Percentiles rank a stretch among this genome's conserved stretches.
phyloP scores from a whole-genome alignment of 177 flowering plant species.

The Vitis hybrid region DNA sequence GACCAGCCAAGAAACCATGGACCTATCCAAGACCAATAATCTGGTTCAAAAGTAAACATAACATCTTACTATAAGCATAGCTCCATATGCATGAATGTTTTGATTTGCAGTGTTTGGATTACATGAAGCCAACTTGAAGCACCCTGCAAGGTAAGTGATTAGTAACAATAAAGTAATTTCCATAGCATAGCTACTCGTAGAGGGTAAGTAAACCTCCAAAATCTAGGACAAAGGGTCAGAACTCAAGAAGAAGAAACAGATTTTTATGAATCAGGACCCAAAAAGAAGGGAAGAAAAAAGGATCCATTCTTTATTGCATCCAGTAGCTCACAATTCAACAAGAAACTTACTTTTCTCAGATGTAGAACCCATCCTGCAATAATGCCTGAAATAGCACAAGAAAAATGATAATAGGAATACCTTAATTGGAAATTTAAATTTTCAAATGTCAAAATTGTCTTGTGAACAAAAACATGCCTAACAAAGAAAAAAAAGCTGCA shows the following conservation, averaged over 20 bases:
- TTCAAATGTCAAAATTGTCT: background rate
- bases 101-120: conserved; percentile 54
- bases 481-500: background rate
- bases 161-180: conserved; percentile 7
- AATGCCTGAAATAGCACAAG: conserved; percentile 45
- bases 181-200: background rate
- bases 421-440: background rate
- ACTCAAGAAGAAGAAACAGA: too few species aligned
- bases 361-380: conserved; percentile 71
- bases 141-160: conserved; percentile 42
- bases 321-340: background rate
- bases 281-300: background rate
- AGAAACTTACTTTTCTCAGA: conserved; percentile 52
- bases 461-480: background rate
- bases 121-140: conserved; percentile 75
- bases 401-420: conserved; percentile 10
- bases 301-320: background rate
- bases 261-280: background rate
- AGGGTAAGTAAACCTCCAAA: conserved; percentile 3
- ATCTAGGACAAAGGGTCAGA: background rate
- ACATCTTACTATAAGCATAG: conserved; percentile 69
- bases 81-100: conserved; percentile 79
- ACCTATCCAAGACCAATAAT: background rate
- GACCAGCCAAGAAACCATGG: background rate
- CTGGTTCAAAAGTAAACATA: background rate